A percentile compares a stretch with the other conserved stretches of the same genome.
phyloP scores from a whole-genome alignment of 495 filamentous ascomycete genomes.

The Tuber calosporum region DNA sequence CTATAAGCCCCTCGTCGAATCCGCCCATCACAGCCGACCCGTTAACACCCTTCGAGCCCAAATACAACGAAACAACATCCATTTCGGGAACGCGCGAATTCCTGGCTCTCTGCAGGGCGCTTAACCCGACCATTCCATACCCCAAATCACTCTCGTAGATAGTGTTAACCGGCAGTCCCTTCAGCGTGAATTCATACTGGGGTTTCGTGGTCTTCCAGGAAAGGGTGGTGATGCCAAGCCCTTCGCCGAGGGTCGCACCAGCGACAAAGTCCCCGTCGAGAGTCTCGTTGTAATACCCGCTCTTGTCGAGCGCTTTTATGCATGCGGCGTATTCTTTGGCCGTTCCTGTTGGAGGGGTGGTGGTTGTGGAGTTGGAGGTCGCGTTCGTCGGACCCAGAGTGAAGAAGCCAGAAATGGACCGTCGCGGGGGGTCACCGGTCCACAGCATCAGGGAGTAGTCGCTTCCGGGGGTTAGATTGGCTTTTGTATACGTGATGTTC shows the following conservation, averaged over 20 bases:
- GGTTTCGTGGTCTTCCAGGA: slow-evolving; percentile 18
- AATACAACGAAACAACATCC: slow-evolving; percentile 36
- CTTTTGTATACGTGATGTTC: slow-evolving; percentile 19
- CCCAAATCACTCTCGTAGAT: slow-evolving; percentile 27
- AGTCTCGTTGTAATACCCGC: slow-evolving; percentile 38
- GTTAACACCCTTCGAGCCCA: slow-evolving; percentile 20
- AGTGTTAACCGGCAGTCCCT: slow-evolving; percentile 29
- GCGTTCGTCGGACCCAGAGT: slow-evolving; percentile 14
- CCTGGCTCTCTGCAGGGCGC: slow-evolving; percentile 29
- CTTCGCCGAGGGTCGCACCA: slow-evolving; percentile 1
- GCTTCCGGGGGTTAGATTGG: slow-evolving; percentile 22
- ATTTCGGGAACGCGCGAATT: slow-evolving; percentile 27
- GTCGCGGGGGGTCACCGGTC: slow-evolving; percentile 31
- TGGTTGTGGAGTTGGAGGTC: slow-evolving; percentile 8
- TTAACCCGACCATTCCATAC: slow-evolving; percentile 35
- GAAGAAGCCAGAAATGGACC: slow-evolving; percentile 36
- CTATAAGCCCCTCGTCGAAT: slow-evolving; percentile 37
- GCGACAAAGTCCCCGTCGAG: slow-evolving; percentile 24
- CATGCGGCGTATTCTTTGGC: slow-evolving; percentile 10
- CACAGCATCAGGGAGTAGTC: slow-evolving; percentile 41
- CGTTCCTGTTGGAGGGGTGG: background rate
- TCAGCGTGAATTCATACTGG: slow-evolving; percentile 8
- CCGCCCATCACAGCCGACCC: slow-evolving; percentile 40
- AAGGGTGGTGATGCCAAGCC: slow-evolving; percentile 12
- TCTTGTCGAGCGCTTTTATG: slow-evolving; percentile 20